These are phyloP conservation scores for Penicillium occitanis DNA, from an alignment of 2,329 filamentous ascomycete genomes.

Conservation along the genomic window DNA sequence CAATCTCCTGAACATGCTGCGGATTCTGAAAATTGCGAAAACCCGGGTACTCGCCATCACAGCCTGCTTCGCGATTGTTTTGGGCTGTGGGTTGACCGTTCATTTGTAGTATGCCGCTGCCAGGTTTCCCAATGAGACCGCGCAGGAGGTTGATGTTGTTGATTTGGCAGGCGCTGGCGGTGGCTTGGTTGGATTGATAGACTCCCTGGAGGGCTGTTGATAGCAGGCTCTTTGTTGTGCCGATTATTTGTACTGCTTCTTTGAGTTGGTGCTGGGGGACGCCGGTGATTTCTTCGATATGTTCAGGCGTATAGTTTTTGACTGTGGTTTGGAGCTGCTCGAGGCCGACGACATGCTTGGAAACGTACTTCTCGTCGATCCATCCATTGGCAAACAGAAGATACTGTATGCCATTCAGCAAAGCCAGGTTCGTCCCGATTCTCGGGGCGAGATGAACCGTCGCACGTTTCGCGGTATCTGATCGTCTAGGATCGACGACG, in stretches of 20 bases:
- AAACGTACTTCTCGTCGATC: conserved; percentile 34
- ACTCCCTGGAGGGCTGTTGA: conserved; percentile 44
- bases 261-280: conserved; percentile 32
- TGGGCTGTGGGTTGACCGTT: conserved; percentile 44
- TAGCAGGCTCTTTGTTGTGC: conserved; percentile 33
- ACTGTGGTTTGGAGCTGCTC: conserved; percentile 32
- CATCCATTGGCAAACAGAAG: conserved; percentile 39
- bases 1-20: conserved; percentile 39
- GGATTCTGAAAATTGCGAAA: conserved; percentile 40
- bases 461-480: conserved; percentile 36
- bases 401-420: conserved; percentile 34
- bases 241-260: conserved; percentile 36
- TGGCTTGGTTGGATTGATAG: conserved; percentile 45
- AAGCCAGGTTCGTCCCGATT: conserved; percentile 39
- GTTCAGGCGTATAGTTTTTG: conserved; percentile 33
- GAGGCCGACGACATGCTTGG: conserved; percentile 31
- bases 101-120: conserved; percentile 42
- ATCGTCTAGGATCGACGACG: conserved; percentile 38
- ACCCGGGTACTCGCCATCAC: conserved; percentile 41
- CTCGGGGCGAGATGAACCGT: conserved; percentile 32
- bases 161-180: conserved; percentile 42
- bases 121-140: conserved; percentile 38
- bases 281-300: conserved; percentile 38
- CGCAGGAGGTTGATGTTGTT: conserved; percentile 44
- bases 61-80: conserved; percentile 43